These are phyloP conservation scores for Vachellia pachyceras DNA, from an alignment of 306 rosid genomes.

Conservation along the genomic window DNA sequence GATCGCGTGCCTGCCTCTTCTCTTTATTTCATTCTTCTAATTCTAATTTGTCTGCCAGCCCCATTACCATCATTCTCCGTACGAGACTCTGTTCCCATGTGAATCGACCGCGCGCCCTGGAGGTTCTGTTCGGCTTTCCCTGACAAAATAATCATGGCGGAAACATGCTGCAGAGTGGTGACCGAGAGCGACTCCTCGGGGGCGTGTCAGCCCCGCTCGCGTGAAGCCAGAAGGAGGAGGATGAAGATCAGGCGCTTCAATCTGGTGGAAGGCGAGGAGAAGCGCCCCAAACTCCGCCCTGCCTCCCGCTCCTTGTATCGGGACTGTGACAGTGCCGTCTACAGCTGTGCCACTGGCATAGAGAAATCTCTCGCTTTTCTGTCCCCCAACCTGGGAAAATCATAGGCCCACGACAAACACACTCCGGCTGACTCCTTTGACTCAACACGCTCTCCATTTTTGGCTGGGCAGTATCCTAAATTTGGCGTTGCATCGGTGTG, in stretches of 20 bases:
- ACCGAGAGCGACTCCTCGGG: constrained; percentile 37
- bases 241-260: constrained; percentile 61
- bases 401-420: neutral
- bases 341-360: constrained; percentile 29
- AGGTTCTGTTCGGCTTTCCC: neutral
- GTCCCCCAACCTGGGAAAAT: neutral
- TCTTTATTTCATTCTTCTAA: neutral
- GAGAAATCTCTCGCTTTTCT: constrained; percentile 24
- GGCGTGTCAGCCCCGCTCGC: constrained; percentile 34
- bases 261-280: constrained; percentile 42
- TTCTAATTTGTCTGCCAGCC: neutral
- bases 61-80: neutral
- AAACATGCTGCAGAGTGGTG: constrained; percentile 47
- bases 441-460: neutral
- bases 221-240: constrained; percentile 60
- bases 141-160: constrained; percentile 45
- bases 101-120: neutral
- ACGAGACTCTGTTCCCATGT: neutral
- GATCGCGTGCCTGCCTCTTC: constrained; percentile 24
- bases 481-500: constrained; percentile 62
- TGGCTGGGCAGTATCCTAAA: constrained; percentile 26
- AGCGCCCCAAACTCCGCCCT: constrained; percentile 42
- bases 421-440: neutral
- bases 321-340: constrained; percentile 39
- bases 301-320: constrained; percentile 27